phyloP scores from a whole-genome alignment of 805 yeast species.

The Candida vartiovaarae region DNA sequence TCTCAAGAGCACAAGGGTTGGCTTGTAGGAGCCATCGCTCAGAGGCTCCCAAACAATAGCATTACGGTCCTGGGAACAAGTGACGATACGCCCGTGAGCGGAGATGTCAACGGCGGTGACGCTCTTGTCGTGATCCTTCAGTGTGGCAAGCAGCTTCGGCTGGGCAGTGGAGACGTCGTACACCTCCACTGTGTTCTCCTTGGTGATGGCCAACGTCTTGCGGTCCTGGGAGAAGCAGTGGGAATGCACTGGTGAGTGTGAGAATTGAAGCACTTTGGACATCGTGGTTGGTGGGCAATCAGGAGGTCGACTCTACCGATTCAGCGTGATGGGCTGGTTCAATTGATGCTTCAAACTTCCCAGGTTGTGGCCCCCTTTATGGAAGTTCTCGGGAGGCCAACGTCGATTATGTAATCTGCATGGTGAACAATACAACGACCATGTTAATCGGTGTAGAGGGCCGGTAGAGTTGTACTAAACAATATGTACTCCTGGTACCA shows the following conservation, averaged over 20 bases:
- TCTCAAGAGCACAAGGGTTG: constrained; percentile 86
- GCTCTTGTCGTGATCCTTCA: constrained; percentile 84
- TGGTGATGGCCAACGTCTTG: constrained; percentile 69
- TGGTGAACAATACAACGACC: too few relatives aligned
- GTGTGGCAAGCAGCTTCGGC: constrained; percentile 57
- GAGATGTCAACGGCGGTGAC: constrained; percentile 94
- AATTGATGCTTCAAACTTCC: too few relatives aligned
- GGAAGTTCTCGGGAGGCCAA: too few relatives aligned
- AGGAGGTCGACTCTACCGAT: constrained; percentile 24
- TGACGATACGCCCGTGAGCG: constrained; percentile 80
- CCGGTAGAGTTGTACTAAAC: too few relatives aligned
- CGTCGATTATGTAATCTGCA: too few relatives aligned
- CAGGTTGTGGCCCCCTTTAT: too few relatives aligned
- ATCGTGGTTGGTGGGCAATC: constrained; percentile 3
- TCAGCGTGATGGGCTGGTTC: neutral
- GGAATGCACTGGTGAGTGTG: constrained; percentile 83
- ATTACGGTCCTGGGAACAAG: constrained; percentile 96
- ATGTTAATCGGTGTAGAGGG: too few relatives aligned
- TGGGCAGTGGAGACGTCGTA: constrained; percentile 48
- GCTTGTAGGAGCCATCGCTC: constrained; percentile 58
- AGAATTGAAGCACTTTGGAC: constrained; percentile 48
- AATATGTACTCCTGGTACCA: too few relatives aligned
- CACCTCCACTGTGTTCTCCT: constrained; percentile 67
- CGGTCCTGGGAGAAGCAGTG: constrained; percentile 77
- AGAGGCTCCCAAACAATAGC: constrained; percentile 92